Evolutionary conservation across 2,329 filamentous ascomycete species (phyloP), one percentile per base, ranked within the genome.

Genomic region (Hypoxylon sp.): DNA sequence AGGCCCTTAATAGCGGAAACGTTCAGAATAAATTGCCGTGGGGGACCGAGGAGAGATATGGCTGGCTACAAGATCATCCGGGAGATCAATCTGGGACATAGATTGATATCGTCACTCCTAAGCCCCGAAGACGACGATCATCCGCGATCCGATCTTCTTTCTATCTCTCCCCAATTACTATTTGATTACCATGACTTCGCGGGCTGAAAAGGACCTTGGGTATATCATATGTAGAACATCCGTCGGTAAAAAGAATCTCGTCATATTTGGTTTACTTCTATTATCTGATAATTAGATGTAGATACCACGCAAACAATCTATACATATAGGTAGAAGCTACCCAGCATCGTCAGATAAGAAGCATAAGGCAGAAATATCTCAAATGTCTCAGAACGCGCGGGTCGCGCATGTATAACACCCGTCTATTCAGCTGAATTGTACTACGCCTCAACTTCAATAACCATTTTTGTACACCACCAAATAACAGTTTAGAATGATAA

Each of bases 1-100:
- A 31, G 35, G 51, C 52, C 65, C 62, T 69, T 63, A 66, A 71
- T 71, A 63, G 51, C 65, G 61, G 52, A 54, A 63, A 48, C 37
- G 35, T 54, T 57, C 11, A 46, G 54, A 37, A 52, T 59, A 64
- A 51, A 67, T 66, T 59, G 35, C 19, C 31, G 47, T 51, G 60
- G 57, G 31, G 59, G 65, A 26, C 31, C 22, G 22, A 47, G 35
- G 22, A 54, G 44, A 37, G 59, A 63, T 47, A 29, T 35, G 55
- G 29, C 52, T 63, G 33, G 26, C 59, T 63, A 39, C 55, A 48
- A 39, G 51, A 64, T 68, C 65, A 60, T 35, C 65, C 65, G 54
- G 50, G 42, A 48, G 53, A 58, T 51, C 62, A 66, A 62, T 63
- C 33, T 39, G 44, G 57, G n/a, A 53, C 55, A 37, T 55, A 65